These are phyloP conservation scores for Podaxis sp. DNA, from an alignment of 768 basidiomycete species.

Conservation along the genomic window DNA sequence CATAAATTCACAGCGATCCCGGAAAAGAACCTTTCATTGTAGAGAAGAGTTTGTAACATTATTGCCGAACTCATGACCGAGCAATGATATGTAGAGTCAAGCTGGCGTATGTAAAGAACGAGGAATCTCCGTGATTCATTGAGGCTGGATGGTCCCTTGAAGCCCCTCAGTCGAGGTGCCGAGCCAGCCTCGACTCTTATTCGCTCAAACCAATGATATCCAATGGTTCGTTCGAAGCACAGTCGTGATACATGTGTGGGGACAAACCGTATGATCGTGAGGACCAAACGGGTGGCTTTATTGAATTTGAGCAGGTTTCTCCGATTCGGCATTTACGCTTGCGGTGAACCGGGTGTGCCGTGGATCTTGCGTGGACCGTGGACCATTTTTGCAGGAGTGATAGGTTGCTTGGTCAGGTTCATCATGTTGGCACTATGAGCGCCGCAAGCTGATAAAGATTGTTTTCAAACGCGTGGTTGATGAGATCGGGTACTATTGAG, in stretches of 20 bases:
- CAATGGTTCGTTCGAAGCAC: neutral
- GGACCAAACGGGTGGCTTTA: neutral
- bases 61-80: neutral
- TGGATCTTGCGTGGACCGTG: neutral
- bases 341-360: neutral
- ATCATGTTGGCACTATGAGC: neutral
- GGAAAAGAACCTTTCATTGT: neutral
- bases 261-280: neutral
- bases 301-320: neutral
- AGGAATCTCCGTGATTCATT: neutral
- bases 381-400: neutral
- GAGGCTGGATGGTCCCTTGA: neutral
- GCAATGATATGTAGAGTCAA: neutral
- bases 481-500: neutral
- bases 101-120: neutral
- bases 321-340: constrained; percentile 8
- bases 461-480: neutral
- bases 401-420: neutral
- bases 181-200: neutral
- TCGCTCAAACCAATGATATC: neutral
- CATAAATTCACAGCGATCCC: neutral
- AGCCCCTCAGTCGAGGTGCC: neutral
- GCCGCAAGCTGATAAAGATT: neutral
- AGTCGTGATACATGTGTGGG: neutral
- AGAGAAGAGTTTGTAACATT: neutral